Conservation (phyloP, 78 protist species). For the Emiliania huxleyi region DNA sequence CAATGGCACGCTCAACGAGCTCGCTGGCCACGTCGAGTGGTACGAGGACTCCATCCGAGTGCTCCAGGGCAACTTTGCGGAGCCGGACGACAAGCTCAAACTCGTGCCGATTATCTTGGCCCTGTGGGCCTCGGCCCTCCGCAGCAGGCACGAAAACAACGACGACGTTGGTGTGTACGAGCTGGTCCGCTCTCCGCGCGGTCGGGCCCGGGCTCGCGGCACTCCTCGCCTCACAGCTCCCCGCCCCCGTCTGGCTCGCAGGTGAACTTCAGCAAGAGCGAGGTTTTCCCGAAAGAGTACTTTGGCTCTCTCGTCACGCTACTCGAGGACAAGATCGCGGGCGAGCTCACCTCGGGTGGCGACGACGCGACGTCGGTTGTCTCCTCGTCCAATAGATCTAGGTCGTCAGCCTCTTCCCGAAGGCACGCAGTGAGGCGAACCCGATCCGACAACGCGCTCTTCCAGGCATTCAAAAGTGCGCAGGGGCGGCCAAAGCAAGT, state of each 20-base stretch:
- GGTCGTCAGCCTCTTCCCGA: too few relatives aligned
- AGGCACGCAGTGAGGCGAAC: too few relatives aligned
- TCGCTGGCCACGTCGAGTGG: not conserved
- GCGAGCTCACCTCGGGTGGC: too few relatives aligned
- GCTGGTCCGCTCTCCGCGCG: not conserved
- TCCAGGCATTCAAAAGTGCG: too few relatives aligned
- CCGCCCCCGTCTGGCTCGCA: too few relatives aligned
- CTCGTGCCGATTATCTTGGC: not conserved
- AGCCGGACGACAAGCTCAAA: not conserved
- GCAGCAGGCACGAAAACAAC: not conserved
- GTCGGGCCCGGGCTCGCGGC: too few relatives aligned
- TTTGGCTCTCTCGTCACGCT: not conserved
- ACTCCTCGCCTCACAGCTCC: too few relatives aligned
- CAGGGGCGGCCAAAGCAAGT: too few relatives aligned
- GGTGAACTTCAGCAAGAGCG: not conserved
- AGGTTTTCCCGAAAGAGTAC: not conserved
- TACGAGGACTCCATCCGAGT: not conserved
- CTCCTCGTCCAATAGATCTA: too few relatives aligned
- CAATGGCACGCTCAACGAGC: not conserved
- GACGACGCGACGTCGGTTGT: too few relatives aligned
- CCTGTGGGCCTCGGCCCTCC: not conserved
- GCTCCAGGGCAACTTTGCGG: not conserved
- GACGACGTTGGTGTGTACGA: not conserved
- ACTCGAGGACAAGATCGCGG: too few relatives aligned
- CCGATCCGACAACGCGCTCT: too few relatives aligned